Evolutionary conservation across 306 rosid species (phyloP).

Genomic region (Vicia faba): DNA sequence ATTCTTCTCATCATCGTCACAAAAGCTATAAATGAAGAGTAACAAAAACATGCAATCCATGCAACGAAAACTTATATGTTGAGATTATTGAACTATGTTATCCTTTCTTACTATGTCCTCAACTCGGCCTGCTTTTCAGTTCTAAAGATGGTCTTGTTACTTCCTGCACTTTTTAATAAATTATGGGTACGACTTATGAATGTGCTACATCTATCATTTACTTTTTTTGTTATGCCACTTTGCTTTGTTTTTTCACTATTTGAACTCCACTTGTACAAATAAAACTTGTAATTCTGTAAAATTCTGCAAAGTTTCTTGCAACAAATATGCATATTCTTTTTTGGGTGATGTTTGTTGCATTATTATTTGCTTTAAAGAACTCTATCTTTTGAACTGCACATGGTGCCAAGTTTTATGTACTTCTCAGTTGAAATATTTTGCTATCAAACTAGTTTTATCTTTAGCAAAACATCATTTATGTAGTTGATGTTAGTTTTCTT

Average conservation of each 20-base stretch:
- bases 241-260: constrained; percentile 17
- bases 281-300: constrained; percentile 21
- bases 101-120: too few species aligned
- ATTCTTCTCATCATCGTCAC: too few species aligned
- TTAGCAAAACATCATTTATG: too few species aligned
- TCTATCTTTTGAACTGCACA: constrained; percentile 1
- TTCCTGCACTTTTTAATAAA: constrained; percentile 24
- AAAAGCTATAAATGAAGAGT: too few species aligned
- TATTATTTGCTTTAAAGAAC: constrained; percentile 17
- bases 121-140: too few species aligned
- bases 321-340: neutral
- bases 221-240: neutral
- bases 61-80: too few species aligned
- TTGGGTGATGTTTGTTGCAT: constrained; percentile 17
- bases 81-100: too few species aligned
- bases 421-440: too few species aligned
- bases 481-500: too few species aligned
- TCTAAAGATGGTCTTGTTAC: constrained; percentile 1
- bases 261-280: constrained; percentile 1
- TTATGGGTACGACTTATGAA: neutral
- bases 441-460: too few species aligned
- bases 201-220: constrained; percentile 9
- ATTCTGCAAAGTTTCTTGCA: constrained; percentile 10
- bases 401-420: constrained; percentile 21
- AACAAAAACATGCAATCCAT: too few species aligned